Evolutionary conservation across 345 rosid species (phyloP), one percentile per base, ranked within the genome.

Genomic region (Melaleuca alternifolia): DNA sequence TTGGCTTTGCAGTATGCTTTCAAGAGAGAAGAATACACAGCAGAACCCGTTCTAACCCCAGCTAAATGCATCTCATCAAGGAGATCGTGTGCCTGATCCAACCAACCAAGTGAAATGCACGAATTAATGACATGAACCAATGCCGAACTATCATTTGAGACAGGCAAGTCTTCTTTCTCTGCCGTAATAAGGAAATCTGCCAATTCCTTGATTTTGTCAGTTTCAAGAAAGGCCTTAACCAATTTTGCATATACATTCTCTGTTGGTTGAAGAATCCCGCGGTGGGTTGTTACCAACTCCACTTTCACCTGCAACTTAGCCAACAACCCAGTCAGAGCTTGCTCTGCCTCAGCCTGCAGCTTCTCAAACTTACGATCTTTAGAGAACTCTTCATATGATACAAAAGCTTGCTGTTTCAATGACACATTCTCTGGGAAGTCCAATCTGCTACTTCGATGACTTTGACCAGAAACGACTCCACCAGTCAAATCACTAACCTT

Each of bases 11-110:
- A 94, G 86, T 95, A 97, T 83, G 98, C 98, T 89, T 91, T 94
- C 76, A 97, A 88, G 61, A 97, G 96, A 15, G 95, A 93, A 33
- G 93, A 86, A 88, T 96, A 97, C 44, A 93, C 88, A n/a, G 95
- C 92, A 86, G 99, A 92, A 89, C 94, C 87, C 1, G 93, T 91
- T 92, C 95, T 92, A 77, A 93, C 91, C 82, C 98, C 98, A 88
- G 94, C 91, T 86, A 93, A 87, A 83, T 95, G 94, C 96, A 96
- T 94, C 90, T 97, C 99, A 76, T 97, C 98, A 50, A 97, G 95
- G 88, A 97, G 93, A 90, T 97, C 99, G 87, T 97, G 96, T 9
- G 98, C 98, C 89, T 94, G 93, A 89, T 96, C 98, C 87, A 97
- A 91, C 99, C 96, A 95, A 65, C 93, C 98, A 50, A 95, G 90